These are phyloP conservation scores for Neopestalotiopsis sp. DNA, from an alignment of 2,329 filamentous ascomycete genomes.

Conservation along the genomic window DNA sequence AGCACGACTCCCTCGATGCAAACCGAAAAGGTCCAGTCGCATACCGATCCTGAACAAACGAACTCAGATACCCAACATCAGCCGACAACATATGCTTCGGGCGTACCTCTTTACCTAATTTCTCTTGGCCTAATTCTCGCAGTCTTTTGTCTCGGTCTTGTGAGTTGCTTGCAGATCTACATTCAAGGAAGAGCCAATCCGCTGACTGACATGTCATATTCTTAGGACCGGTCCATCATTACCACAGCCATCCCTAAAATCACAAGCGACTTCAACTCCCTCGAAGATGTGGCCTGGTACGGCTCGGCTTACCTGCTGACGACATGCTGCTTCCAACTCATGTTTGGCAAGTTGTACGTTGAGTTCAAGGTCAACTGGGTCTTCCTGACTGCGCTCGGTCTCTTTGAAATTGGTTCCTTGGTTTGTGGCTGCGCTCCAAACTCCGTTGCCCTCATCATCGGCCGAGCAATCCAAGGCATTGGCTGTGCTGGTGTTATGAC, in stretches of 20 bases:
- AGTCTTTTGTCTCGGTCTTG: neutral
- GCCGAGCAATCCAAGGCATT: conserved; percentile 24
- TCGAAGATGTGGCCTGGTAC: conserved; percentile 35
- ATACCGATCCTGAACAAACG: neutral
- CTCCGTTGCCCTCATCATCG: conserved; percentile 24
- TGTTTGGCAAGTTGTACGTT: conserved; percentile 39
- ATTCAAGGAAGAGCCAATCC: neutral
- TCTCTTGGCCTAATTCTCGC: neutral
- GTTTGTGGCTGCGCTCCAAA: conserved; percentile 31
- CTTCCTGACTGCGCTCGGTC: conserved; percentile 32
- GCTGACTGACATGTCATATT: neutral
- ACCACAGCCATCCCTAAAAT: conserved; percentile 29
- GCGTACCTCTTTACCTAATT: neutral
- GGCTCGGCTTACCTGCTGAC: conserved; percentile 29
- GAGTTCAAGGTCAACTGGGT: conserved; percentile 39
- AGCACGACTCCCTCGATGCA: neutral
- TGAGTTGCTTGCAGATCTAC: neutral
- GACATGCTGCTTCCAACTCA: conserved; percentile 30
- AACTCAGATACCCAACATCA: neutral
- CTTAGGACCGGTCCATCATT: conserved; percentile 3
- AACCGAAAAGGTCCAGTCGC: neutral
- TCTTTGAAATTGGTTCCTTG: conserved; percentile 43
- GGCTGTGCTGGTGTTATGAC: conserved; percentile 43
- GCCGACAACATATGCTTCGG: neutral
- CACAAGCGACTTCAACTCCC: conserved; percentile 32